Conservation (phyloP, 2,329 filamentous ascomycete species). For the Penicillium glabrum region DNA sequence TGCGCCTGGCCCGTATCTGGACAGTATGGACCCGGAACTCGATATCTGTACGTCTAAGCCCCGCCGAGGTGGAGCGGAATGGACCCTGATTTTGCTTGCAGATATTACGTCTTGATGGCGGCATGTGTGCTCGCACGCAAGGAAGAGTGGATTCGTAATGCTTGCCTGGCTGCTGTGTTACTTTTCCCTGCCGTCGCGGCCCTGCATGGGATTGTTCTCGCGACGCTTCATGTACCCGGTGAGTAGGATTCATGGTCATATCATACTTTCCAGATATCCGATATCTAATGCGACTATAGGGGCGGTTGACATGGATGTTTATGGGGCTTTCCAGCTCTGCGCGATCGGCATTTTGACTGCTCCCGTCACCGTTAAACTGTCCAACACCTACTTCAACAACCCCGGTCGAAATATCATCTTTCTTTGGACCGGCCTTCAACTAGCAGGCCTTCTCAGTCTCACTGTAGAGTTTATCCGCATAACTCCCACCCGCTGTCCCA, state of each 20-base stretch:
- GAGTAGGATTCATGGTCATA: slow-evolving; percentile 23
- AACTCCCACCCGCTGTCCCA: slow-evolving; percentile 44
- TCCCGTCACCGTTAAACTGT: slow-evolving; percentile 62
- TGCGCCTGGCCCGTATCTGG: slow-evolving; percentile 47
- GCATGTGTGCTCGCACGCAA: slow-evolving; percentile 64
- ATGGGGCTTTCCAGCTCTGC: slow-evolving; percentile 67
- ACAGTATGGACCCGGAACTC: slow-evolving; percentile 44
- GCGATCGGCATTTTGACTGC: slow-evolving; percentile 65
- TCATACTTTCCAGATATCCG: background rate
- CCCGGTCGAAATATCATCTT: slow-evolving; percentile 67
- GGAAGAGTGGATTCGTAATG: slow-evolving; percentile 61
- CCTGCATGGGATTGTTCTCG: slow-evolving; percentile 63
- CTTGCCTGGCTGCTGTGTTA: slow-evolving; percentile 63
- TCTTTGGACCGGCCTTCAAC: slow-evolving; percentile 61
- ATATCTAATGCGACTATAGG: slow-evolving; percentile 37
- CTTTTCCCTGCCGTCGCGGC: slow-evolving; percentile 65
- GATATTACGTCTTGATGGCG: slow-evolving; percentile 64
- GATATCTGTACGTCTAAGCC: slow-evolving; percentile 35
- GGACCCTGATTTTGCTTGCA: slow-evolving; percentile 26
- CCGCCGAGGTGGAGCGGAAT: background rate
- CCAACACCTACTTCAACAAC: slow-evolving; percentile 63
- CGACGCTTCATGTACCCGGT: slow-evolving; percentile 60
- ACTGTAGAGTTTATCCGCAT: slow-evolving; percentile 65
- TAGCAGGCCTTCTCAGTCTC: slow-evolving; percentile 58
- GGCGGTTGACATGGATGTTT: slow-evolving; percentile 68